Evolutionary conservation across 2,329 filamentous ascomycete species (phyloP), one percentile per base, ranked within the genome.

Genomic region (Emmonsiellopsis sp.): DNA sequence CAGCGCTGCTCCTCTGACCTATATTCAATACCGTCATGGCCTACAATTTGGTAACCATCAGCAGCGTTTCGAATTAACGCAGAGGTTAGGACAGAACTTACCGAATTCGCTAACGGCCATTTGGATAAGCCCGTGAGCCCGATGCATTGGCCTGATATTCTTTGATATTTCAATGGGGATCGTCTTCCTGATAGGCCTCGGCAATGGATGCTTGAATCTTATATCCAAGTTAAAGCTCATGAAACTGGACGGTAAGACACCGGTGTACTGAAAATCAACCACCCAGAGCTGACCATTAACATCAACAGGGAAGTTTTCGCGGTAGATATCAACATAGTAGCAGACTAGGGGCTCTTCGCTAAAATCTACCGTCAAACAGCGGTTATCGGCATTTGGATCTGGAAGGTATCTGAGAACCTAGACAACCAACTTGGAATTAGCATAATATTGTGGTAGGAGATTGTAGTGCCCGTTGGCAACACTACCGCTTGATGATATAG

Each of bases 241-340:
- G 32, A 55, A 55, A 32, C 42, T 44, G 3, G n/a, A 32, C 1
- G 43, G 49, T 17, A 55, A 36, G 13, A 55, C 42, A 34, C 49
- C 49, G 7, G 44, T 17, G 9, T 49, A 33, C n/a, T 42, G 36
- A 31, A 55, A 55, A 17, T 52, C 49, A 7, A 52, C 44, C 13
- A 55, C 43, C 49, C 53, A 55, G 37, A 55, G 42, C 13, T 51
- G 42, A 3, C 53, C 49, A 6, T 46, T 14, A 6, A n/a, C 11
- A 21, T 55, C 53, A 3, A 55, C 44, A 13, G 53, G 53, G 37
- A 55, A 52, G 32, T 55, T 52, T 11, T 44, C 40, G 5, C 42
- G 49, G 6, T 51, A 34, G 9, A 54, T 42, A 42, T 54, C 53
- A 10, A 14, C 48, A 13, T 52, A 52, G 27, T 43, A 54, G 33